Conservation (phyloP, 2,329 filamentous ascomycete species). For the Beauveria bassiana region DNA sequence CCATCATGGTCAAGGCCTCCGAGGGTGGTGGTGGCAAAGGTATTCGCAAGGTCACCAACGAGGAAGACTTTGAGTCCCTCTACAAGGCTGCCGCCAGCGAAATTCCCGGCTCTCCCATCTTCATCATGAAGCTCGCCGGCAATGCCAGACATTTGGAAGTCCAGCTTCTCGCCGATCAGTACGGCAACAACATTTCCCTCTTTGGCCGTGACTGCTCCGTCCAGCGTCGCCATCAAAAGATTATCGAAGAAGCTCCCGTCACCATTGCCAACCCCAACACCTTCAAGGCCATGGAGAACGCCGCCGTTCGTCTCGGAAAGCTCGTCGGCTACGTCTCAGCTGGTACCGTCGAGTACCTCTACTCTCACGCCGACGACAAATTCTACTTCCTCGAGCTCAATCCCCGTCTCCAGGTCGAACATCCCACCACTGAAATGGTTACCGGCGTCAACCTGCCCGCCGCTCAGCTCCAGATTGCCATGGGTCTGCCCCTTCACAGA, state of each 20-base stretch:
- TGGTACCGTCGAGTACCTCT: conserved; percentile 97
- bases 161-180: conserved; percentile 94
- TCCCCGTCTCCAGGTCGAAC: conserved; percentile 98
- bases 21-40: conserved; percentile 99
- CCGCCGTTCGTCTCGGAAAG: conserved; percentile 85
- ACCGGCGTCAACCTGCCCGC: conserved; percentile 95
- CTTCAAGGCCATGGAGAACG: conserved; percentile 94
- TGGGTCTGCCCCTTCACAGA: conserved; percentile 93
- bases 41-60: conserved; percentile 86
- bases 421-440: conserved; percentile 99
- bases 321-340: conserved; percentile 98
- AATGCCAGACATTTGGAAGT: conserved; percentile 96
- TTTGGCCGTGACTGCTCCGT: conserved; percentile 99
- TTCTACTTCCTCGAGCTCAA: conserved; percentile 99
- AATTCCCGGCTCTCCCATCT: conserved; percentile 97
- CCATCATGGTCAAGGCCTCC: conserved; percentile 99
- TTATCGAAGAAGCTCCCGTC: conserved; percentile 97
- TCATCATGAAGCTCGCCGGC: conserved; percentile 99
- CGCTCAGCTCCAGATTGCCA: conserved; percentile 95
- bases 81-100: conserved; percentile 97
- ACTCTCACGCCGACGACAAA: conserved; percentile 95
- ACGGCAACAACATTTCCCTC: conserved; percentile 98
- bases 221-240: conserved; percentile 97
- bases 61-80: conserved; percentile 75
- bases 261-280: conserved; percentile 86